These are phyloP conservation scores for Heterobasidion irregulare DNA, from an alignment of 1,284 basidiomycete species.

Conservation along the genomic window DNA sequence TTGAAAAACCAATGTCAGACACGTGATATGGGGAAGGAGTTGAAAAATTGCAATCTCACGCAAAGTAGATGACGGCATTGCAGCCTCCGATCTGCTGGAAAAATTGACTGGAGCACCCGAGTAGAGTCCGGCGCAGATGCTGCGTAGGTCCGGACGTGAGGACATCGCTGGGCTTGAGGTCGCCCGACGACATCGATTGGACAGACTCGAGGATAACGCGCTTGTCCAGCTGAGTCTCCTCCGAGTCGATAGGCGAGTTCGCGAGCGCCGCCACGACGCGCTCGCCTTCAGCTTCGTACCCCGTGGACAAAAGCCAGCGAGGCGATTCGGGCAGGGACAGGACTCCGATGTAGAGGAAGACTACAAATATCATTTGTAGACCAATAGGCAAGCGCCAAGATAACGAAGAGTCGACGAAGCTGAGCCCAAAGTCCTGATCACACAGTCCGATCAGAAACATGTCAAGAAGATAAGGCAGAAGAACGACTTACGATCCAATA, in stretches of 20 bases:
- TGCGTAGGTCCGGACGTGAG: not conserved
- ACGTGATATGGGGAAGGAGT: not conserved
- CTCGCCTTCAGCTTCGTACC: not conserved
- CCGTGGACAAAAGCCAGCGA: not conserved
- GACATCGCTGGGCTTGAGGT: not conserved
- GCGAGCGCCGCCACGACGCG: not conserved
- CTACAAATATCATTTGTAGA: not conserved
- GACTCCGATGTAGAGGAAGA: not conserved
- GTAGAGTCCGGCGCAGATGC: not conserved
- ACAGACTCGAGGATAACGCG: not conserved
- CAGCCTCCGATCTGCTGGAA: not conserved
- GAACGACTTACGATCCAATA: not conserved
- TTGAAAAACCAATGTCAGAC: not conserved
- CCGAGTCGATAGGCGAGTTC: not conserved
- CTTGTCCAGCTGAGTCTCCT: not conserved
- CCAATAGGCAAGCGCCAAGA: not conserved
- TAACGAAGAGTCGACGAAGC: not conserved
- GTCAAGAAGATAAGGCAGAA: not conserved
- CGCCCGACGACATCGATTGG: not conserved
- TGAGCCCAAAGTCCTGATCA: not conserved
- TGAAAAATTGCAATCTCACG: not conserved
- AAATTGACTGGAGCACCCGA: not conserved
- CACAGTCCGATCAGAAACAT: not conserved
- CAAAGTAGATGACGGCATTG: not conserved
- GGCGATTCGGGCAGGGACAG: not conserved